phyloP scores from a whole-genome alignment of 805 yeast species.

The Yamadazyma sp. region DNA sequence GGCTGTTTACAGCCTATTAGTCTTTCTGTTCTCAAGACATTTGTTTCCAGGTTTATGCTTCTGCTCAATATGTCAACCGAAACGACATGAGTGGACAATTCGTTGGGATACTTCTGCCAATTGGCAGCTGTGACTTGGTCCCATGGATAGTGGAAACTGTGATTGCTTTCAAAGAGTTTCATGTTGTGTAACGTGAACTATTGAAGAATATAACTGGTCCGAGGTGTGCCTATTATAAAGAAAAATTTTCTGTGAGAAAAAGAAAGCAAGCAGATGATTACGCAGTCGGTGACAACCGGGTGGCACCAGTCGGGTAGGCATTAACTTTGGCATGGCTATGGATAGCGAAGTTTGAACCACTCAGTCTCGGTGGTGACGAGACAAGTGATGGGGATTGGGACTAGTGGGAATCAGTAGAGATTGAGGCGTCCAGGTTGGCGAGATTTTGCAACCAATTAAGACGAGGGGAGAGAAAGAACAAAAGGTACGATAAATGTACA shows the following conservation, averaged over 20 bases:
- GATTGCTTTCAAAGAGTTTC: slow-evolving; percentile 76
- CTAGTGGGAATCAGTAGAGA: too few relatives aligned
- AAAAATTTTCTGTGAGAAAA: slow-evolving; percentile 6
- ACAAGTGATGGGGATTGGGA: too few relatives aligned
- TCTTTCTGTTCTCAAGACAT: slow-evolving; percentile 72
- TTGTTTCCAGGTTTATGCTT: slow-evolving; percentile 53
- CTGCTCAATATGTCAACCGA: slow-evolving; percentile 87
- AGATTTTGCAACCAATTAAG: too few relatives aligned
- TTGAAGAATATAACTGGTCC: neutral
- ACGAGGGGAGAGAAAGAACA: too few relatives aligned
- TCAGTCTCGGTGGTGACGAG: too few relatives aligned
- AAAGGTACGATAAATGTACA: too few relatives aligned
- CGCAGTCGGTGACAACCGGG: neutral
- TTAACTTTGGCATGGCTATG: too few relatives aligned
- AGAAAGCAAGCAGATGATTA: neutral
- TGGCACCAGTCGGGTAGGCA: too few relatives aligned
- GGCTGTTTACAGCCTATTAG: slow-evolving; percentile 85
- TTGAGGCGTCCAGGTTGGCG: too few relatives aligned
- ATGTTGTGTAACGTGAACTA: slow-evolving; percentile 34
- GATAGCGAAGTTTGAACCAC: too few relatives aligned
- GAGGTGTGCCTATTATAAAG: slow-evolving; percentile 5
- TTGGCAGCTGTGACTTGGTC: slow-evolving; percentile 93
- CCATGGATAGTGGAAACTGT: slow-evolving; percentile 83
- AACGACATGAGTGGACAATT: slow-evolving; percentile 84
- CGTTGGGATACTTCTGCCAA: slow-evolving; percentile 97